Evolutionary conservation across 2,329 filamentous ascomycete species (phyloP), one percentile per base, ranked within the genome.

Genomic region (Alternaria alternata): DNA sequence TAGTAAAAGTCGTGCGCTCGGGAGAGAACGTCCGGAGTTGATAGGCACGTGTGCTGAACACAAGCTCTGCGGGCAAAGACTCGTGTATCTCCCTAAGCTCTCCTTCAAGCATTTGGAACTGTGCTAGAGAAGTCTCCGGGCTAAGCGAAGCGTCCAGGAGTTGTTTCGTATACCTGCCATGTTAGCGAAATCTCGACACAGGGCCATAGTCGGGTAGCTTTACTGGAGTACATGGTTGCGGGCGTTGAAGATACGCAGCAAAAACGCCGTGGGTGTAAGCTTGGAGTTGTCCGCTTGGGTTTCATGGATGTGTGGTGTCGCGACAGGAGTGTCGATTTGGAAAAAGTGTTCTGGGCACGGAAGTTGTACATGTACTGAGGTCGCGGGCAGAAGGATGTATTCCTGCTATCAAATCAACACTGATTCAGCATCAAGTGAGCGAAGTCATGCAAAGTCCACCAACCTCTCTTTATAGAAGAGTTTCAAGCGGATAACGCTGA

Each of bases 1-100:
- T 46, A 12, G 60, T 53, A 39, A 63, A 63, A 3, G 51, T 57
- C n/a, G 48, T 63, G 16, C 61, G 54, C 18, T 51, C 54, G n/a
- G 61, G 57, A 9, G 57, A 60, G 14, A 52, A 63, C n/a, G 57
- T 53, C 3, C 61, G 61, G 3, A 63, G 34, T 26, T 63, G 41
- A 44, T 53, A 60, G 11, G 47, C 56, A n/a, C 57, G 52, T 20
- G 42, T 26, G 46, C 47, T 60, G 36, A 60, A 63, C 5, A 11
- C 42, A 32, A 56, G 51, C 18, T 60, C 57, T 22, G 22, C 7
- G 2, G 61, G 61, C 5, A 63, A 20, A n/a, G 61, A 63, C 20
- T 41, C 18, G 14, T 54, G 22, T 11, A 63, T 43, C 14, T 28
- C n/a, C 16, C 44, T 32, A 4, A 63, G 44, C 20, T 56, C 61